Evolutionary conservation across 2,329 filamentous ascomycete genomes (phyloP), one percentile per base, ranked within the genome.

Genomic region (Trichoderma cornu-damae): DNA sequence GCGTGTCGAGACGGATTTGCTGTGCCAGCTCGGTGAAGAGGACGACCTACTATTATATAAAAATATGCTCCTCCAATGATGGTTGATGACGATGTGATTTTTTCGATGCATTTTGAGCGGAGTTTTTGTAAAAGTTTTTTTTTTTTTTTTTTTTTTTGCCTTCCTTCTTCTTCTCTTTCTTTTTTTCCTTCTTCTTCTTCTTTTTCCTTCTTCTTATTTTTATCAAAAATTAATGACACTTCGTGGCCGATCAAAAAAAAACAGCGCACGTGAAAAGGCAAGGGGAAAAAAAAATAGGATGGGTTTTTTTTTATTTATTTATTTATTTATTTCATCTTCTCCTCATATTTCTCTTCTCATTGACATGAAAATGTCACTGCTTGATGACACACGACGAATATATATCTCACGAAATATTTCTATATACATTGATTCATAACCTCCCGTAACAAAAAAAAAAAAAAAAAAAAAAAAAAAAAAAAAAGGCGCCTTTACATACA

Each of bases 401-500:
- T n/a, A 30, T 9, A 49, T 49, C 26, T 34, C 32, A 20, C 26
- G 14, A 26, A 34, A 42, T 40, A 35, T 48, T 43, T 35, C 32
- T 44, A 38, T 46, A 55, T 47, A 50, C 35, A 59, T 47, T 44
- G 42, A 47, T 43, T 59, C 38, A 34, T 59, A 49, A 47, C 58
- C 46, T 44, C 43, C 51, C 24, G 34, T 54, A 22, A 57, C 61
- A 28, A 63, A n/a, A n/a, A n/a, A n/a, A n/a, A n/a, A n/a, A n/a
- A n/a, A n/a, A n/a, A n/a, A n/a, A n/a, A n/a, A n/a, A n/a, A n/a
- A n/a, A n/a, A n/a, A n/a, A n/a, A n/a, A n/a, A n/a, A n/a, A n/a
- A n/a, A n/a, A n/a, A n/a, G n/a, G n/a, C 60, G 59, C 57, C 61
- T 55, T 51, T 52, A 34, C 30, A 59, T 26, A 57, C n/a, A n/a